Conservation (phyloP, 495 filamentous ascomycete species). For the Aspergillus mulundensis region DNA sequence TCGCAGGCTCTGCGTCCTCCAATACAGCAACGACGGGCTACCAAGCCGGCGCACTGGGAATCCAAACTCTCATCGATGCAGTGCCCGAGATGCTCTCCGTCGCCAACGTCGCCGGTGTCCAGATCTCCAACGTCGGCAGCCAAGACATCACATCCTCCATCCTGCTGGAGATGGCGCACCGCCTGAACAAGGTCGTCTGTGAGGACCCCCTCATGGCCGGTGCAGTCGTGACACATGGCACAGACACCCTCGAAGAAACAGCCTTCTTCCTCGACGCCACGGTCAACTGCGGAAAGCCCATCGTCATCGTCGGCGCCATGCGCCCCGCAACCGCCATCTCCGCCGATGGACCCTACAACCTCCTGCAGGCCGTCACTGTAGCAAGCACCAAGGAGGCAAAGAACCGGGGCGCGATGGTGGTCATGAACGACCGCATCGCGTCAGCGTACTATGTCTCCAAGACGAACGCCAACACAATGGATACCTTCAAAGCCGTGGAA, state of each 20-base stretch:
- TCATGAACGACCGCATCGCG: conserved; percentile 50
- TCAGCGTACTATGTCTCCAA: conserved; percentile 48
- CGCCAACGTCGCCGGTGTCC: conserved; percentile 46
- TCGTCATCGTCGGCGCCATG: conserved; percentile 49
- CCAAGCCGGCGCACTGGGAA: conserved; percentile 39
- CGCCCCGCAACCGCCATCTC: conserved; percentile 47
- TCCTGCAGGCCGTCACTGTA: conserved; percentile 46
- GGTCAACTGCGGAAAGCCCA: conserved; percentile 43
- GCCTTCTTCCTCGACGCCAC: conserved; percentile 49
- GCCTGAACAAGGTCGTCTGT: conserved; percentile 37
- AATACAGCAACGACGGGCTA: conserved; percentile 47
- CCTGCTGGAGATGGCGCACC: conserved; percentile 38
- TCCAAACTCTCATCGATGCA: conserved; percentile 36
- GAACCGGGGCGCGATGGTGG: conserved; percentile 42
- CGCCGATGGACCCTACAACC: conserved; percentile 48
- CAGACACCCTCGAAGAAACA: conserved; percentile 48
- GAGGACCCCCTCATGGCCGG: conserved; percentile 40
- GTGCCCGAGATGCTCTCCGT: conserved; percentile 41
- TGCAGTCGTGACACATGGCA: conserved; percentile 49
- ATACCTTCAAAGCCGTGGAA: conserved; percentile 47
- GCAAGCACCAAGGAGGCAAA: conserved; percentile 30
- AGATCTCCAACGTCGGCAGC: conserved; percentile 38
- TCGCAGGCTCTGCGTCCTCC: conserved; percentile 38
- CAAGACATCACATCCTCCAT: conserved; percentile 37
- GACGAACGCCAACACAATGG: conserved; percentile 48